Conservation (phyloP, 2,329 filamentous ascomycete genomes). For the Fusarium sp. region DNA sequence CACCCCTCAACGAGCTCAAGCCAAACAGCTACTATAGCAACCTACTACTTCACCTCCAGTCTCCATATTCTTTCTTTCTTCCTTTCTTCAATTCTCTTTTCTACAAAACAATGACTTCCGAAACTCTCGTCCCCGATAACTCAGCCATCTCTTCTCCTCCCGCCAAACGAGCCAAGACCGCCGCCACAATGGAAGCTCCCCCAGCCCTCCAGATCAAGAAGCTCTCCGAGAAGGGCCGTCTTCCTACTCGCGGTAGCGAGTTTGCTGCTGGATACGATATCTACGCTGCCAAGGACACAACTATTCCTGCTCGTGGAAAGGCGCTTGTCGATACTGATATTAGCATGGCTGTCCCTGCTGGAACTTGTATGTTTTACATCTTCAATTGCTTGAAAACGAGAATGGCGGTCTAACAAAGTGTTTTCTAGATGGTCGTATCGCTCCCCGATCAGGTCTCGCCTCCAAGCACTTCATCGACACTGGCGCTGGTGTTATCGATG, state of each 20-base stretch:
- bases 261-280: conserved; percentile 95
- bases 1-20: not conserved
- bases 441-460: conserved; percentile 90
- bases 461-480: conserved; percentile 96
- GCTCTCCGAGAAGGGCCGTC: conserved; percentile 79
- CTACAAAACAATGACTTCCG: conserved; percentile 37
- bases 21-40: conserved; percentile 1
- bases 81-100: conserved; percentile 16
- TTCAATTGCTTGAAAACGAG: not conserved
- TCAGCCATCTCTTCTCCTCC: conserved; percentile 75
- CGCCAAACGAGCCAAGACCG: conserved; percentile 81
- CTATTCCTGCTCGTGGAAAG: conserved; percentile 85
- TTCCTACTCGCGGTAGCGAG: conserved; percentile 88
- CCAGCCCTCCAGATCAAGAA: conserved; percentile 89
- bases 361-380: conserved; percentile 75
- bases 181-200: conserved; percentile 54
- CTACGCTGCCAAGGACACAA: conserved; percentile 79
- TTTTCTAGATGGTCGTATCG: conserved; percentile 81
- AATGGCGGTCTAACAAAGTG: conserved; percentile 1
- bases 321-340: conserved; percentile 91
- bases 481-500: conserved; percentile 96
- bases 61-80: conserved; percentile 30
- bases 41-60: conserved; percentile 32
- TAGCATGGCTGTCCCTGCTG: conserved; percentile 87
- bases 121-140: conserved; percentile 53